Base-by-base conservation (phyloP, 768 basidiomycete genomes). In the Rubroboletus satanas region DNA sequence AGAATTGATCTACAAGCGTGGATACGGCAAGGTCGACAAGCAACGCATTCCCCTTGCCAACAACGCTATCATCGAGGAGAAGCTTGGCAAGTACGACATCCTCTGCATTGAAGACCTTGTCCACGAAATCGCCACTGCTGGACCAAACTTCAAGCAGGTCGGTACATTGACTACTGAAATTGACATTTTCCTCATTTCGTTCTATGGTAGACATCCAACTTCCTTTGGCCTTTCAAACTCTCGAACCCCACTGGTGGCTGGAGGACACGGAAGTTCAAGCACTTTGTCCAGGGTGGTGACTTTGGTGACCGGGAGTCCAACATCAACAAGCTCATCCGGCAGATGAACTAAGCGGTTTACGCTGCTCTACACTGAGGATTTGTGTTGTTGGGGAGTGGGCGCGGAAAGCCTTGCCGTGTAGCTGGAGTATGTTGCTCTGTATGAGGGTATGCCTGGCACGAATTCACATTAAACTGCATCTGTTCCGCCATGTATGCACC, bases 191-290 rank as follows among this genome's bases (percentile, higher is more conserved):
- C 32, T 23, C 21, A 56, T 47, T 47, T 28, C 8, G 15, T 36
- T 39, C 28, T 5, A 14, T 42, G 56, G 1, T 26, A 89, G 88
- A 89, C 87, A 54, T 84, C 89, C 63, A 95, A 93, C 83, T 95
- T 96, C 85, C 87, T 98, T 51, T 98, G 95, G 95, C 97, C 97
- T 26, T 98, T 99, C 84, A 99, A 99, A 74, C 90, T 99, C 59
- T 98, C 94, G 68, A 98, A 98, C 85, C 96, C 97, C 52, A 98
- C 83, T 61, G 96, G 97, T 62, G 97, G 97, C 64, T 99, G 94
- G 96, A 88, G 93, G 78, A 86, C 83, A 72, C 84, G 93, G 73
- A 98, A 98, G 78, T 98, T 98, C 85, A 96, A 90, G 79, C 91
- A 93, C 79, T 97, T 81, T 72, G 84, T 97, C 57, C 83, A 94